These are phyloP conservation scores for Crucihimalaya himalaica DNA, from an alignment of 345 rosid genomes.

Conservation along the genomic window DNA sequence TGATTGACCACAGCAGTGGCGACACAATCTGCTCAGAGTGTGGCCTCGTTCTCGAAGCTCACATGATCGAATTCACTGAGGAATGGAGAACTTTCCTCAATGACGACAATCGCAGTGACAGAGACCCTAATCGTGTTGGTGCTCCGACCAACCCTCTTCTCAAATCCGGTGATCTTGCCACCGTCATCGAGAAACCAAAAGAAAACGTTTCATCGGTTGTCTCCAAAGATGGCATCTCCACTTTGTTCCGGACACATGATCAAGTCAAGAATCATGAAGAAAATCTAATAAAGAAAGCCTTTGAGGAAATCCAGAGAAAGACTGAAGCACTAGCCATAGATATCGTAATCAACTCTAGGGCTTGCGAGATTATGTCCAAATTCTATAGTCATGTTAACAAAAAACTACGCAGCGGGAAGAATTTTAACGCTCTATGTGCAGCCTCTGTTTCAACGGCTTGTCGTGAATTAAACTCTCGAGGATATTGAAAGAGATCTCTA, in stretches of 20 bases:
- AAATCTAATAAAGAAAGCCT: slow-evolving; percentile 13
- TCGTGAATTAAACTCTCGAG: slow-evolving; percentile 21
- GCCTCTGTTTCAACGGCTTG: slow-evolving; percentile 33
- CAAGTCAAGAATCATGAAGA: slow-evolving; percentile 8
- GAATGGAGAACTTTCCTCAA: slow-evolving; percentile 24
- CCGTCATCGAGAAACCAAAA: slow-evolving; percentile 19
- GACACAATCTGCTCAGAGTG: slow-evolving; percentile 37
- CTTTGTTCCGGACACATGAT: not conserved
- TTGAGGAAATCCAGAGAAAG: slow-evolving; percentile 8
- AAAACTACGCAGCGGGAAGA: slow-evolving; percentile 5
- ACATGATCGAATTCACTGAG: not conserved
- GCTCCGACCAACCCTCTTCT: slow-evolving; percentile 28
- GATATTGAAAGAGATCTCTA: slow-evolving; percentile 29
- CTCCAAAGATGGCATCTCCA: not conserved
- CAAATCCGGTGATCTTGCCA: slow-evolving; percentile 12
- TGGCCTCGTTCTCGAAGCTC: not conserved
- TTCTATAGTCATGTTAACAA: not conserved
- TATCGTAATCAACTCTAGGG: not conserved
- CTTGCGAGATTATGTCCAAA: slow-evolving; percentile 26
- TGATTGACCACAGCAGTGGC: not conserved
- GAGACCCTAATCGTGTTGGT: slow-evolving; percentile 32
- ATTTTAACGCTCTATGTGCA: slow-evolving; percentile 1
- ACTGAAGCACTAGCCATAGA: not conserved
- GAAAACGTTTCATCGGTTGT: not conserved
- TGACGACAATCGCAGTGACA: not conserved